A percentile compares a stretch with the other conserved stretches of the same genome.
These are phyloP conservation scores for Backusella parvicylindrica DNA, from an alignment of 192 early-diverging fungal species.

Conservation along the genomic window DNA sequence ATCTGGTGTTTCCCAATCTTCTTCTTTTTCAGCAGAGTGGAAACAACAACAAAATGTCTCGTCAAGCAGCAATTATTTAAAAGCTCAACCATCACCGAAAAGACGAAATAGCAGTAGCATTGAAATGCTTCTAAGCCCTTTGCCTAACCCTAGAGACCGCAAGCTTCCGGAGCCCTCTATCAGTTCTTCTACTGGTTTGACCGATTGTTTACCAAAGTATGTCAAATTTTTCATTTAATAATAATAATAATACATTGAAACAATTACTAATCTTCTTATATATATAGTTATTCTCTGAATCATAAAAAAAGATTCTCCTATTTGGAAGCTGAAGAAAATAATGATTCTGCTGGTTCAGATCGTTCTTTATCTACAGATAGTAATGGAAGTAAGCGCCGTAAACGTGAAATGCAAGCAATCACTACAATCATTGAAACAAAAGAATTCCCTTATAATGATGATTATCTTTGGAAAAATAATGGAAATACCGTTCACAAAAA, in stretches of 20 bases:
- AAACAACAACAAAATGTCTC: neutral
- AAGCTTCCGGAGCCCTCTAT: neutral
- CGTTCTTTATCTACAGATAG: neutral
- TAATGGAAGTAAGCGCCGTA: slow-evolving; percentile 37
- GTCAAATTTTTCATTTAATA: neutral
- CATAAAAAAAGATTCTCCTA: neutral
- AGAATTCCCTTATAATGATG: slow-evolving; percentile 33
- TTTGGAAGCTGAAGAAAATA: neutral
- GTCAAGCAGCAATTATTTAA: neutral
- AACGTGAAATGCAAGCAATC: slow-evolving; percentile 59
- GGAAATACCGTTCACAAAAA: slow-evolving; percentile 43
- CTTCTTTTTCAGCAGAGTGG: neutral
- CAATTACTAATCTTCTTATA: neutral
- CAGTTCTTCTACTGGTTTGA: neutral
- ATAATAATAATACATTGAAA: neutral
- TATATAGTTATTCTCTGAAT: neutral
- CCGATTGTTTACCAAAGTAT: neutral
- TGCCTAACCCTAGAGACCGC: neutral
- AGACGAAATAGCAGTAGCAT: slow-evolving; percentile 11
- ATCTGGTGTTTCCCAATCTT: neutral
- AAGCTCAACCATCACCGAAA: neutral
- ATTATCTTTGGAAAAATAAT: slow-evolving; percentile 41
- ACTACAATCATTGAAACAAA: slow-evolving; percentile 54
- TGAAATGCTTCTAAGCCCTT: slow-evolving; percentile 10
- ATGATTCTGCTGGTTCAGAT: neutral